A percentile compares a stretch with the other conserved stretches of the same genome.
Evolutionary conservation across 805 yeast species (phyloP).

Genomic region (Starmerella bacillaris): DNA sequence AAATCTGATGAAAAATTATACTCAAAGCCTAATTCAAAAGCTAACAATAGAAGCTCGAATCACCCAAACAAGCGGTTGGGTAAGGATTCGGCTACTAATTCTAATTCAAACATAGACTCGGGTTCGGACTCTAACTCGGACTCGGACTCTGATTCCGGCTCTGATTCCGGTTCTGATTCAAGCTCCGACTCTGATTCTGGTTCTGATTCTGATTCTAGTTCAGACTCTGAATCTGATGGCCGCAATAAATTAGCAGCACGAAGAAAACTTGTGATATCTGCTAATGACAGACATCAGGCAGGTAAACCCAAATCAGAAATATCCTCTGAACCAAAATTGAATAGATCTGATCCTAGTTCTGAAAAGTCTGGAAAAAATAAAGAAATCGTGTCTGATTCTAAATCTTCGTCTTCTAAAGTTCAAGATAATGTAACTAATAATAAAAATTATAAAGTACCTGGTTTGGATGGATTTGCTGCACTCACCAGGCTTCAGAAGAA

Average conservation of each 20-base stretch:
- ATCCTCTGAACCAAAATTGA: neutral
- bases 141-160: neutral
- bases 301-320: neutral
- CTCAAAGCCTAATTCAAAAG: too few relatives aligned
- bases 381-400: neutral
- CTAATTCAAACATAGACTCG: too few relatives aligned
- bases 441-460: neutral
- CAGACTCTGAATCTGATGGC: constrained; percentile 1
- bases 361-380: neutral
- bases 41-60: too few relatives aligned
- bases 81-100: too few relatives aligned
- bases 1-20: too few relatives aligned
- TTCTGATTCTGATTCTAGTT: neutral
- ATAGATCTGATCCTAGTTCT: neutral
- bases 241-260: neutral
- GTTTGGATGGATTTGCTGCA: neutral
- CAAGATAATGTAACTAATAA: neutral
- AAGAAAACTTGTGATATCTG: neutral
- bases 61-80: too few relatives aligned
- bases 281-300: neutral
- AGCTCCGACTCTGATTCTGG: neutral
- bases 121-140: too few relatives aligned
- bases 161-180: neutral
- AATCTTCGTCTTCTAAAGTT: constrained; percentile 2
- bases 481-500: neutral